Conservation (phyloP, 106 monocot genomes). For the Apostasia ramifera region DNA sequence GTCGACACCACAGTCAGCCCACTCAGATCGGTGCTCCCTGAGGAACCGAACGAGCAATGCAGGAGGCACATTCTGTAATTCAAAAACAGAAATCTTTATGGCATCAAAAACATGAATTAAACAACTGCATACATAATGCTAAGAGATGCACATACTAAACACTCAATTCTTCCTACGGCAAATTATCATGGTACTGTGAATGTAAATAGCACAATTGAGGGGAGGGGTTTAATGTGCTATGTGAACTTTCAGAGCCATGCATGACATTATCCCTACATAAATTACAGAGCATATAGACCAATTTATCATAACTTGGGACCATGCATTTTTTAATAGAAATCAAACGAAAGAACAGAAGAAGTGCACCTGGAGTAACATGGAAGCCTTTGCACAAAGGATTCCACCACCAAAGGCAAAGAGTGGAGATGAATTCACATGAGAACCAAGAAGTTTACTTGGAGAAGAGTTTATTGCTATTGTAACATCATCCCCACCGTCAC, state of each 20-base stretch:
- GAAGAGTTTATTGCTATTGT: conserved; percentile 49
- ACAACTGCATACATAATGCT: too few species aligned
- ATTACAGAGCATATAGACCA: too few species aligned
- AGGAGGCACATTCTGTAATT: conserved; percentile 68
- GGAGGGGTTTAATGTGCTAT: too few species aligned
- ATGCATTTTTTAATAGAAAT: too few species aligned
- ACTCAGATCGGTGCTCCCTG: conserved; percentile 91
- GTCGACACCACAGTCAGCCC: conserved; percentile 88
- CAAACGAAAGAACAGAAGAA: background rate
- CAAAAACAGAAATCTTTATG: background rate
- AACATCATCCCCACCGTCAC: conserved; percentile 84
- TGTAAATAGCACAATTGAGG: too few species aligned
- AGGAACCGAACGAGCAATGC: conserved; percentile 69
- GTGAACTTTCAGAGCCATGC: too few species aligned
- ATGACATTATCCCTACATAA: too few species aligned
- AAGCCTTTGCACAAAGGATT: conserved; percentile 90
- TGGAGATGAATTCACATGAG: conserved; percentile 19
- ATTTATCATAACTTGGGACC: too few species aligned
- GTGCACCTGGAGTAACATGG: conserved; percentile 82
- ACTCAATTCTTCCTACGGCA: too few species aligned
- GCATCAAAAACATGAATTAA: too few species aligned
- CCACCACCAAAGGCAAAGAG: conserved; percentile 36
- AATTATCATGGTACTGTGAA: too few species aligned
- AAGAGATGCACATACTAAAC: too few species aligned
- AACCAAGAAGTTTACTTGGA: conserved; percentile 26